Evolutionary conservation across 306 rosid genomes (phyloP), one percentile per base, ranked within the genome.

Genomic region (Nissolia schottii): DNA sequence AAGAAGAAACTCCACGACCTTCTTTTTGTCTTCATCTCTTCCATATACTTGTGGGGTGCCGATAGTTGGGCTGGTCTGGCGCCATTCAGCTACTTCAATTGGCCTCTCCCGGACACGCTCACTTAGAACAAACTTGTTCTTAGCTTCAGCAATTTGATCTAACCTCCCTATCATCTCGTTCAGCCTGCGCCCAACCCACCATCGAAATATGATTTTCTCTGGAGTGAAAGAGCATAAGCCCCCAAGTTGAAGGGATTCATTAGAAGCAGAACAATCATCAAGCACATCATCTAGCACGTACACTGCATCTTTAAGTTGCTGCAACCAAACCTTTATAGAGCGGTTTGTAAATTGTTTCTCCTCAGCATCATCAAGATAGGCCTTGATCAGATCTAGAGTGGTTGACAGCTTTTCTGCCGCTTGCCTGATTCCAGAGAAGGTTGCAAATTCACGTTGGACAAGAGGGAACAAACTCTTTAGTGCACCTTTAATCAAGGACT

Each of bases 1-100:
- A 40, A 62, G 67, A 62, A 62, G 67, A 62, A 62, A 62, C 50
- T 62, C 50, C 50, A 62, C 49, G 2, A 62, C 25, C 49, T 20
- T 62, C 32, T 62, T 5, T 22, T 19, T 62, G 5, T 62, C 67
- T 34, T 5, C 11, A 1, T 62, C 48, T 20, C 67, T 28, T 37
- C 50, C 67, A 35, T 35, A 35, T 0, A 37, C 31, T 12, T 11
- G 14, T 8, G 32, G 31, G 4, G 6, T 3, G 1, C n/a, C 12
- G 4, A 20, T 5, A 0, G 0, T 20, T 19, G 29, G 3, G 31
- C 13, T 12, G 67, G 67, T 37, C 20, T 34, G 15, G 0, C 50
- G 49, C 67, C 67, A 34, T 9, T 62, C 67, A 20, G 32, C 67
- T n/a, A 61, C 67, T 20, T 20, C 67, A 37, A 0, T 22, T 62